Evolutionary conservation across 2,329 filamentous ascomycete species (phyloP).

Genomic region (Pseudonectria foliicola): DNA sequence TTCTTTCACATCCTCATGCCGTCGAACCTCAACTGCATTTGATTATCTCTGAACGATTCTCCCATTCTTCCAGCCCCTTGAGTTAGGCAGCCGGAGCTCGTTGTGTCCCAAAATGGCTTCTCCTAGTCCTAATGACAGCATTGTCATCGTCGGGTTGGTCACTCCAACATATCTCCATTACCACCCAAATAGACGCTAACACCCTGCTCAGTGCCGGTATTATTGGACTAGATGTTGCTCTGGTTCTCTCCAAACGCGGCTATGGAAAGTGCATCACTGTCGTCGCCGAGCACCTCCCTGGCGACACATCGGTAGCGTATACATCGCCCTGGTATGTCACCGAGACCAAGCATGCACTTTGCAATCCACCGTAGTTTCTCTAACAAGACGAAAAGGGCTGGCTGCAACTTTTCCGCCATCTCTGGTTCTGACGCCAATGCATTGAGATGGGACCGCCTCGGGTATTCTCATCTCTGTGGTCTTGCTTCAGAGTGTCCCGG

Average conservation of each 20-base stretch:
- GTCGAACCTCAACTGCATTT: too few relatives aligned
- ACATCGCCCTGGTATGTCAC: conserved; percentile 34
- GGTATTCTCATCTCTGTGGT: conserved; percentile 31
- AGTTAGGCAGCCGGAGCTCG: too few relatives aligned
- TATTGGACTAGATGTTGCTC: conserved; percentile 32
- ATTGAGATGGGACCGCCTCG: conserved; percentile 33
- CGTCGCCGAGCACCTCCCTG: conserved; percentile 33
- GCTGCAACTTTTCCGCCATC: conserved; percentile 37
- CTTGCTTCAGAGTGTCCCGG: conserved; percentile 24
- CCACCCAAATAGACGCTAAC: too few relatives aligned
- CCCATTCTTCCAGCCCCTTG: too few relatives aligned
- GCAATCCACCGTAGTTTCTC: neutral
- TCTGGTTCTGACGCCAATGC: conserved; percentile 35
- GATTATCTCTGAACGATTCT: too few relatives aligned
- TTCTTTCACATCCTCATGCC: too few relatives aligned
- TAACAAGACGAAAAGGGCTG: conserved; percentile 25
- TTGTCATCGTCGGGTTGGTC: too few relatives aligned
- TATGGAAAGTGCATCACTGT: conserved; percentile 27
- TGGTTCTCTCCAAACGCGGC: conserved; percentile 29
- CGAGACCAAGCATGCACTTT: too few relatives aligned
- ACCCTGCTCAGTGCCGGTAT: conserved; percentile 26
- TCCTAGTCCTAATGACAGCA: too few relatives aligned
- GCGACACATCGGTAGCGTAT: conserved; percentile 31
- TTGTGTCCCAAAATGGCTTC: too few relatives aligned
- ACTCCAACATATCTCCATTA: too few relatives aligned